Percentiles rank a stretch among this genome's conserved stretches.
Conservation (phyloP, 495 filamentous ascomycete species). For the Chaetomium cochliodes region DNA sequence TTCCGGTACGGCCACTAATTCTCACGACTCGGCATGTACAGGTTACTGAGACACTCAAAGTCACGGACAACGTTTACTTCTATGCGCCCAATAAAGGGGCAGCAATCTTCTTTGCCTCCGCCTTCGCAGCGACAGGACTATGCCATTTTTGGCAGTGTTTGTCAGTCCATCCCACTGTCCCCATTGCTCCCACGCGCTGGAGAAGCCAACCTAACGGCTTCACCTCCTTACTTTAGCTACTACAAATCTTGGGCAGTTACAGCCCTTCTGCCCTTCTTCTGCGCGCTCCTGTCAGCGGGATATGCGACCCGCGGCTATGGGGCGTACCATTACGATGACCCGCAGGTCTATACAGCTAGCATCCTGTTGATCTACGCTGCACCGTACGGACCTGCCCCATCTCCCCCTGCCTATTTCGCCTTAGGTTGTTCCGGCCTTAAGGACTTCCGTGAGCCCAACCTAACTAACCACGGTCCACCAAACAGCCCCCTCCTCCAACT, state of each 20-base stretch:
- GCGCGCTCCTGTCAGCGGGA: neutral
- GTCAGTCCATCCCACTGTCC: neutral
- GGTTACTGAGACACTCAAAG: neutral
- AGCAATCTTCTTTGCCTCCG: neutral
- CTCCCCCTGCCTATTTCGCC: no score
- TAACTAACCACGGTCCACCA: neutral
- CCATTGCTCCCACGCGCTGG: no score
- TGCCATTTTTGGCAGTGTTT: neutral
- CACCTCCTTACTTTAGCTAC: neutral
- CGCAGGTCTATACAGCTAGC: neutral
- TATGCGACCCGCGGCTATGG: neutral
- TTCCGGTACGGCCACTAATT: neutral
- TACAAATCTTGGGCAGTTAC: neutral
- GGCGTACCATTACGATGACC: neutral
- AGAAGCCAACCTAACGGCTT: neutral
- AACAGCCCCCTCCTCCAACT: constrained; percentile 1
- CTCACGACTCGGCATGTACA: neutral
- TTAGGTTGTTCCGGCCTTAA: no score
- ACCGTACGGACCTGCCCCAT: neutral
- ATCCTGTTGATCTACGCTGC: neutral
- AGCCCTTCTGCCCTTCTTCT: neutral
- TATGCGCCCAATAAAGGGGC: neutral
- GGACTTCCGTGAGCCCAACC: no score
- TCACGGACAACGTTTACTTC: neutral
- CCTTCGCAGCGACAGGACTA: neutral